Percentiles rank a stretch among this genome's conserved stretches.
phyloP scores from a whole-genome alignment of 805 yeast genomes.

The Kurtzmaniella cleridarum region DNA sequence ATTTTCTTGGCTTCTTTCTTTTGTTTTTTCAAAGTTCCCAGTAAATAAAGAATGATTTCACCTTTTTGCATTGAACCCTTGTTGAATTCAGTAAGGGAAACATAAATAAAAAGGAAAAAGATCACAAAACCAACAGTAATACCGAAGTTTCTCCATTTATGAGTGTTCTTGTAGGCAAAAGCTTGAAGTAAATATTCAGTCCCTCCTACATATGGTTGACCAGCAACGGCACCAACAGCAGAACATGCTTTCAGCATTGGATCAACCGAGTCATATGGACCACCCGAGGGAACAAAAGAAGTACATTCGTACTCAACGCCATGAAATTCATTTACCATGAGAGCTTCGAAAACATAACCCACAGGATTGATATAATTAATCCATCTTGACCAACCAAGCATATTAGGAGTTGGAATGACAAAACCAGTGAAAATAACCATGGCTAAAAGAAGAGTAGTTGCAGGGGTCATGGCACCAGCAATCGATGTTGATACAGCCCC shows the following conservation, averaged over 20 bases:
- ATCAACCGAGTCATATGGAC: slow-evolving; percentile 17
- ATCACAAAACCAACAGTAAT: slow-evolving; percentile 51
- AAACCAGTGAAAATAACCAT: slow-evolving; percentile 53
- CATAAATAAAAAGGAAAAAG: slow-evolving; percentile 50
- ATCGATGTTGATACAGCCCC: slow-evolving; percentile 46
- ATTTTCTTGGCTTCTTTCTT: slow-evolving; percentile 32
- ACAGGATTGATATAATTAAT: slow-evolving; percentile 56
- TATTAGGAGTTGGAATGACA: slow-evolving; percentile 49
- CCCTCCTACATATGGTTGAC: slow-evolving; percentile 18
- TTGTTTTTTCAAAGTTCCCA: slow-evolving; percentile 41
- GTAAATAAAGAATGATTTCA: slow-evolving; percentile 60
- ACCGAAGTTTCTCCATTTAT: slow-evolving; percentile 64
- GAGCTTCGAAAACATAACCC: slow-evolving; percentile 52
- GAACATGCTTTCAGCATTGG: slow-evolving; percentile 12
- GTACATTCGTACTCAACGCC: slow-evolving; percentile 44
- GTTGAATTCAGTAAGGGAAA: slow-evolving; percentile 51
- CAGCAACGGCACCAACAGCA: slow-evolving; percentile 19
- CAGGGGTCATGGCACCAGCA: slow-evolving; percentile 55
- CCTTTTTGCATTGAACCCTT: slow-evolving; percentile 66
- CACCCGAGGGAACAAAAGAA: slow-evolving; percentile 42
- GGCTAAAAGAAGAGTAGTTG: slow-evolving; percentile 44
- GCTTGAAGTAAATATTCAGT: slow-evolving; percentile 29
- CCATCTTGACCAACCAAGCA: slow-evolving; percentile 66
- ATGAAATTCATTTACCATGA: slow-evolving; percentile 54
- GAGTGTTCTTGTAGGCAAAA: slow-evolving; percentile 38